phyloP scores from a whole-genome alignment of 306 rosid species.

The Arachis stenosperma region DNA sequence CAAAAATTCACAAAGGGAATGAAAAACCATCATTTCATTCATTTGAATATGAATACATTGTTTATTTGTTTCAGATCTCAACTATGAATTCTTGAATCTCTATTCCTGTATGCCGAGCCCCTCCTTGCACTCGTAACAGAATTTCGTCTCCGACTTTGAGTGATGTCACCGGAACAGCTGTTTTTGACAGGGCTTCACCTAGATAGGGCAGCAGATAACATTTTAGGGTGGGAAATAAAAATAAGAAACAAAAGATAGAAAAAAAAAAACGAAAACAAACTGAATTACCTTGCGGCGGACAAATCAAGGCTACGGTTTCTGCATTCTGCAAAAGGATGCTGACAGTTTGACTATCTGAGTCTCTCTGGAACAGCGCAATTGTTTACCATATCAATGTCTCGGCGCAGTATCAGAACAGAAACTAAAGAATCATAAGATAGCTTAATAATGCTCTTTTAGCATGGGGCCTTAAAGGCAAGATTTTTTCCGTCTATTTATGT shows the following conservation, averaged over 20 bases:
- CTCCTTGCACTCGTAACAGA: constrained; percentile 77
- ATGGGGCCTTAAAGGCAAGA: neutral
- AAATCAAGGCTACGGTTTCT: constrained; percentile 84
- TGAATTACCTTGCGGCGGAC: constrained; percentile 59
- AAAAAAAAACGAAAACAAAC: neutral
- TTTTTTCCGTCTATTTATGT: neutral
- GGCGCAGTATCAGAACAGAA: constrained; percentile 2
- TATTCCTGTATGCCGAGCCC: constrained; percentile 91
- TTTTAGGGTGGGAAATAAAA: neutral
- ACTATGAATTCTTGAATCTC: constrained; percentile 92
- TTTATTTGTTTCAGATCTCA: constrained; percentile 59
- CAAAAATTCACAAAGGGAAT: constrained; percentile 32
- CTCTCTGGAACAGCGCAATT: constrained; percentile 45
- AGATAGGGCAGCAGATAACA: constrained; percentile 30
- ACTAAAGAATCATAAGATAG: neutral
- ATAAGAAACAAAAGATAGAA: constrained; percentile 13
- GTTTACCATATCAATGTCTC: neutral
- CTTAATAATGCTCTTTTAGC: neutral
- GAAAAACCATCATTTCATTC: constrained; percentile 1
- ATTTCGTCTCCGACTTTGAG: constrained; percentile 80
- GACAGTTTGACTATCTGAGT: constrained; percentile 53
- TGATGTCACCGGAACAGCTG: constrained; percentile 73
- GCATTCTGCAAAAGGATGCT: constrained; percentile 86
- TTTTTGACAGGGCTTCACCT: constrained; percentile 51
- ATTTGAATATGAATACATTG: constrained; percentile 13